Conservation (phyloP, 164 flowering plant genomes). For the Liriodendron chinense region DNA sequence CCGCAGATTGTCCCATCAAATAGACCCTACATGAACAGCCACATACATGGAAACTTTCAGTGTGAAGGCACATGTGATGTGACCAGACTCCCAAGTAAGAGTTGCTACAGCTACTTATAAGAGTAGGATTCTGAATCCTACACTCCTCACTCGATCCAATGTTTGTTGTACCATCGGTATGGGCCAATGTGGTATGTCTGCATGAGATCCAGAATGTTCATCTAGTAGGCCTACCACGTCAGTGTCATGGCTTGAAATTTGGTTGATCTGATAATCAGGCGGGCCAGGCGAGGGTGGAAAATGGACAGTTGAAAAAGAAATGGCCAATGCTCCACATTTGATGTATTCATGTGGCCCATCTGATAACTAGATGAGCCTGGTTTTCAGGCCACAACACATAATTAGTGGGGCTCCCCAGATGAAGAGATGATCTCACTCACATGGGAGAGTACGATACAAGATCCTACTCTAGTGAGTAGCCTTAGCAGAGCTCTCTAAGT, state of each 20-base stretch:
- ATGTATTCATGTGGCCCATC: too few species aligned
- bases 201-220: too few species aligned
- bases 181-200: too few species aligned
- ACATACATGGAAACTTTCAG: background rate
- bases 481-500: background rate
- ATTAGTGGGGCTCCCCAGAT: background rate
- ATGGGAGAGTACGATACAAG: background rate
- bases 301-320: background rate
- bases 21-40: slow-evolving; percentile 50
- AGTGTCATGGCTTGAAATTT: background rate
- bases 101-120: background rate
- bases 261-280: background rate
- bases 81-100: background rate
- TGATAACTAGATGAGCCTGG: background rate
- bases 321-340: too few species aligned
- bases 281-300: background rate
- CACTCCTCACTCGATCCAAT: background rate
- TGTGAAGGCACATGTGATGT: background rate
- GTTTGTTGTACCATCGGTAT: too few species aligned
- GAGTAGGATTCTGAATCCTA: background rate
- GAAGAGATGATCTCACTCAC: too few species aligned
- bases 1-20: slow-evolving; percentile 97
- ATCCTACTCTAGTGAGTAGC: background rate
- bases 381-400: background rate
- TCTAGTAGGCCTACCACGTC: background rate